phyloP scores from a whole-genome alignment of 1,139 yeast species.

The Pichia sp. region DNA sequence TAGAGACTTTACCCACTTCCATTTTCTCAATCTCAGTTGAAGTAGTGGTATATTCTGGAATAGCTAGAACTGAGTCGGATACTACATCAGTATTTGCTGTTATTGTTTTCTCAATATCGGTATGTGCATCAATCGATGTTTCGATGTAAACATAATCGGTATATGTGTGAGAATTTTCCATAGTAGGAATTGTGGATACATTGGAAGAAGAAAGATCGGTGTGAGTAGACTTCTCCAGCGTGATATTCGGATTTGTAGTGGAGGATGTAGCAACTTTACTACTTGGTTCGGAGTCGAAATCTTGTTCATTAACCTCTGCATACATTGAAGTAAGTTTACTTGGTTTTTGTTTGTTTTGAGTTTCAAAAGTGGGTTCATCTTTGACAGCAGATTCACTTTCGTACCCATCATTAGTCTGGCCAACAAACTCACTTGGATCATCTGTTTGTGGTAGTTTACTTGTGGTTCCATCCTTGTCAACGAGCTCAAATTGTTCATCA shows the following conservation, averaged over 20 bases:
- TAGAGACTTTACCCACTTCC: neutral
- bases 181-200: neutral
- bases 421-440: neutral
- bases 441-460: neutral
- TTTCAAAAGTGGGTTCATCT: too few species aligned
- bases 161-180: neutral
- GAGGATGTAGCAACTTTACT: neutral
- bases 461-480: neutral
- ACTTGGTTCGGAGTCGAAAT: neutral
- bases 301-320: neutral
- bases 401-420: neutral
- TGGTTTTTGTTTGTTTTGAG: too few species aligned
- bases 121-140: neutral
- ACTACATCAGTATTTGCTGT: neutral
- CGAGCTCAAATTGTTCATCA: constrained; percentile 3
- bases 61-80: neutral
- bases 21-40: constrained; percentile 7
- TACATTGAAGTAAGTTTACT: too few species aligned
- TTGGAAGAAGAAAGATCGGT: neutral
- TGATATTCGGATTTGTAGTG: neutral
- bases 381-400: too few species aligned
- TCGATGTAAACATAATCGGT: constrained; percentile 3
- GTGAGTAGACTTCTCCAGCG: neutral
- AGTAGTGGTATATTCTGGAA: constrained; percentile 7
- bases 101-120: neutral